Evolutionary conservation across 2,329 filamentous ascomycete genomes (phyloP), one percentile per base, ranked within the genome.

Genomic region (Trichoderma hamatum): DNA sequence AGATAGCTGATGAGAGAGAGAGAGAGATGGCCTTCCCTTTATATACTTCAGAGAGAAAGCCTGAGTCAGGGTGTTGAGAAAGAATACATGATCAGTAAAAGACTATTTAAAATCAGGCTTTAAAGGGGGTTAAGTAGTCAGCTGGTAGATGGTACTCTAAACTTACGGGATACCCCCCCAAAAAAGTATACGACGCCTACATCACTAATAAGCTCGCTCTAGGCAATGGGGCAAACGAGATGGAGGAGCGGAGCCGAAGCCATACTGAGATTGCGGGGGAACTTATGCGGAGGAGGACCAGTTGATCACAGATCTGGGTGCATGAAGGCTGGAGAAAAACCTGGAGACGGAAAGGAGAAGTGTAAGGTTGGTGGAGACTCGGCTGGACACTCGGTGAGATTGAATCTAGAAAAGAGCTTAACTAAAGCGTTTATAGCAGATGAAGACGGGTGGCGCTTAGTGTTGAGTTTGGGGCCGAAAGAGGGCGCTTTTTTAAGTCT

Each of bases 241-340:
- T 49, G 46, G 46, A 39, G 60, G 16, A n/a, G 39, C 28, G 56
- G 56, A 26, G 60, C n/a, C 30, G 60, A 24, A 52, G 60, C 60
- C 26, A 63, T 36, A 36, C 21, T n/a, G 19, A 21, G 30, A 63
- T 52, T 63, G 43, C 51, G 60, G 60, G 46, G 60, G 30, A 36
- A n/a, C 11, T 51, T 56, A 16, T 34, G 60, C 9, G 43, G 60
- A 63, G 59, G 49, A 63, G 21, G 7, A 32, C n/a, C 16, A n/a
- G 30, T 36, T 36, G 14, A 28, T 39, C 39, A n/a, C 26, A 62
- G 21, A 6, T 52, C 19, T 63, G 30, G 14, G 14, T 16, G 36
- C 7, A 36, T 14, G 21, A 30, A 30, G 49, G 30, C 59, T 51
- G 59, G 59, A 43, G n/a, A 14, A 62, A 49, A 61, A 51, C 46